Conservation (phyloP, 257 asterid genomes). For the Nicotiana knightiana region DNA sequence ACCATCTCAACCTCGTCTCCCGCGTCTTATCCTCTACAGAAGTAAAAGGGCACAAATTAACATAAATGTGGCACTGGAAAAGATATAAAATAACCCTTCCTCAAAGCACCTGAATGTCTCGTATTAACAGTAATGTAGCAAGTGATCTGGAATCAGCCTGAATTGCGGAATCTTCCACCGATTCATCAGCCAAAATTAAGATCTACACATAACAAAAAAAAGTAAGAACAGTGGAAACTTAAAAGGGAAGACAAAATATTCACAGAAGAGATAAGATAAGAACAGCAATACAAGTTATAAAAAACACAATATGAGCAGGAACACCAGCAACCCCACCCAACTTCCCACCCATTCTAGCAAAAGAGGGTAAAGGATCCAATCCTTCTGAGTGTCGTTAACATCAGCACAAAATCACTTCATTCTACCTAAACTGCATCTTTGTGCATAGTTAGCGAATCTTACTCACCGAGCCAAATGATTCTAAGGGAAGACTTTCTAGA, state of each 20-base stretch:
- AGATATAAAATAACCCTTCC: constrained; percentile 5
- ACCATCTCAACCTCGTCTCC: too few species aligned
- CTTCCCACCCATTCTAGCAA: background rate
- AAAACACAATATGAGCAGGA: constrained; percentile 2
- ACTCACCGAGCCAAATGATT: constrained; percentile 85
- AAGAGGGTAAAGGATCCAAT: background rate
- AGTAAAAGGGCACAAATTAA: background rate
- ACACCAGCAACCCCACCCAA: background rate
- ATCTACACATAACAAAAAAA: constrained; percentile 39
- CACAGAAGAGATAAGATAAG: background rate
- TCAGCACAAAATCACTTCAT: background rate
- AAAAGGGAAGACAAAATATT: constrained; percentile 3
- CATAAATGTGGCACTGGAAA: background rate
- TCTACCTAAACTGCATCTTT: background rate
- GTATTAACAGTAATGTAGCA: constrained; percentile 79
- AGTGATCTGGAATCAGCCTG: constrained; percentile 96
- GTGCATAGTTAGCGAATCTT: background rate
- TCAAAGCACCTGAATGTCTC: constrained; percentile 74
- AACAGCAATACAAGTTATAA: background rate
- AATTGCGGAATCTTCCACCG: constrained; percentile 87
- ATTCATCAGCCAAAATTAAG: constrained; percentile 85
- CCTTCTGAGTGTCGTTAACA: background rate
- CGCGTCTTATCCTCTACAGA: background rate
- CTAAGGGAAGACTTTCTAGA: constrained; percentile 88
- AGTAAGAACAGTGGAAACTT: background rate